phyloP scores from a whole-genome alignment of 495 filamentous ascomycete genomes.

The Umbilicaria muhlenbergii region DNA sequence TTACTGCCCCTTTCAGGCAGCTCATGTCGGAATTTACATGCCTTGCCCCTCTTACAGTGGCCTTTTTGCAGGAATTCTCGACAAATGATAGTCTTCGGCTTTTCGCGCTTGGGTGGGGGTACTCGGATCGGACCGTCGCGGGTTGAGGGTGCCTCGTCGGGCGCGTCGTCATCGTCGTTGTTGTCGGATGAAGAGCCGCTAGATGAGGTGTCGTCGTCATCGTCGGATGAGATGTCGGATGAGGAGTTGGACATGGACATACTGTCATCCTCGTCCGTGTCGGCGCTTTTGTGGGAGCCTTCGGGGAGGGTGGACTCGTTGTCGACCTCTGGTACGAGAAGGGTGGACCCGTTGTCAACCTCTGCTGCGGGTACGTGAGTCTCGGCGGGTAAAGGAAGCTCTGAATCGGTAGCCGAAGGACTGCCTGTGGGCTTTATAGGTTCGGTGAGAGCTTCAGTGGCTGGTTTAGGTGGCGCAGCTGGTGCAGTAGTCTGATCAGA shows the following conservation, averaged over 20 bases:
- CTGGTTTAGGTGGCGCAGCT: too few species aligned
- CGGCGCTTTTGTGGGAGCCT: not conserved
- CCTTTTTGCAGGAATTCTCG: slow-evolving; percentile 31
- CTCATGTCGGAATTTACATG: slow-evolving; percentile 33
- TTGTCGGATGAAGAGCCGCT: slow-evolving; percentile 24
- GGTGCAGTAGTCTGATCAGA: too few species aligned
- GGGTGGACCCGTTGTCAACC: not conserved
- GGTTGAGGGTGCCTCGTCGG: slow-evolving; percentile 26
- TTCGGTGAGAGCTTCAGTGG: not conserved
- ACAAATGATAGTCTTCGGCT: slow-evolving; percentile 18
- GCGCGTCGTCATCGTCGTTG: slow-evolving; percentile 22
- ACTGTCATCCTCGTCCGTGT: slow-evolving; percentile 5
- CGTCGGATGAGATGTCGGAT: slow-evolving; percentile 18
- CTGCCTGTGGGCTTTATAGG: not conserved
- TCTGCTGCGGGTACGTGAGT: not conserved
- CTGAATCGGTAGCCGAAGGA: not conserved
- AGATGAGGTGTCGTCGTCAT: slow-evolving; percentile 13
- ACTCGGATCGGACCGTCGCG: slow-evolving; percentile 27
- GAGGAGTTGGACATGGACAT: slow-evolving; percentile 26
- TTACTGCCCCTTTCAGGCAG: slow-evolving; percentile 18
- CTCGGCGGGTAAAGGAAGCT: not conserved
- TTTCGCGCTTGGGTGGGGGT: slow-evolving; percentile 23
- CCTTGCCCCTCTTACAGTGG: slow-evolving; percentile 27
- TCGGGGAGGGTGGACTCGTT: not conserved
- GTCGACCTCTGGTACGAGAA: not conserved